Conservation (phyloP, 352 stramenopile genomes). For the Phytophthora multivora region DNA sequence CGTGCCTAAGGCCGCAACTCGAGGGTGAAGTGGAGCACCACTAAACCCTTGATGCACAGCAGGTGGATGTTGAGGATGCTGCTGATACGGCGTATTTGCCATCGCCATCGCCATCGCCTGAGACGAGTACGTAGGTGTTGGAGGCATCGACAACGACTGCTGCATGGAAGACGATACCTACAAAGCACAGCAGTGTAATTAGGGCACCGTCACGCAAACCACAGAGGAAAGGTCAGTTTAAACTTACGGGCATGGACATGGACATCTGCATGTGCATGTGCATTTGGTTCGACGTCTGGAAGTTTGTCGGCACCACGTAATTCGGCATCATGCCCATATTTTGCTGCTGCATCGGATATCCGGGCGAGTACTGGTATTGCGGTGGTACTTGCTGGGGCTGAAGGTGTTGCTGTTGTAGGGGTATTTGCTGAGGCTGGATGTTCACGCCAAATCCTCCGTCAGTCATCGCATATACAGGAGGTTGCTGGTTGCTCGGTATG, state of each 20-base stretch:
- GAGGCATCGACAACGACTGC: constrained; percentile 32
- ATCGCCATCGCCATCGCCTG: constrained; percentile 44
- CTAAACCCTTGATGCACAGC: constrained; percentile 43
- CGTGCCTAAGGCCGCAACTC: constrained; percentile 23
- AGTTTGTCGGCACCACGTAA: constrained; percentile 56
- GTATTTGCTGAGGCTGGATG: constrained; percentile 30
- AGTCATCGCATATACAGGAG: constrained; percentile 47
- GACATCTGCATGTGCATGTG: constrained; percentile 49
- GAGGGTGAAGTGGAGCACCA: constrained; percentile 42
- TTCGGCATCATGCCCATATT: constrained; percentile 50
- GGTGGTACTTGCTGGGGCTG: constrained; percentile 26
- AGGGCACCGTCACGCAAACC: constrained; percentile 2
- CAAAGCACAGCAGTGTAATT: constrained; percentile 6
- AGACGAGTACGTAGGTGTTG: constrained; percentile 35
- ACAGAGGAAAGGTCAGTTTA: not conserved
- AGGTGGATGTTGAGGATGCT: constrained; percentile 22
- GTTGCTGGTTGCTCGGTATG: constrained; percentile 26
- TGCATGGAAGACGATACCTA: constrained; percentile 39
- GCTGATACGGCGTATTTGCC: constrained; percentile 39
- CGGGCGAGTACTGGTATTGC: constrained; percentile 40
- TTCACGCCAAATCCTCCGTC: constrained; percentile 55
- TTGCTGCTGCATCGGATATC: constrained; percentile 51
- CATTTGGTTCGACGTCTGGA: constrained; percentile 40
- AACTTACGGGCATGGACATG: constrained; percentile 39
- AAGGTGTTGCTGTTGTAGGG: constrained; percentile 30